These are phyloP conservation scores for Gaertneriomyces semiglobifer DNA, from an alignment of 192 early-diverging fungal genomes.

Conservation along the genomic window DNA sequence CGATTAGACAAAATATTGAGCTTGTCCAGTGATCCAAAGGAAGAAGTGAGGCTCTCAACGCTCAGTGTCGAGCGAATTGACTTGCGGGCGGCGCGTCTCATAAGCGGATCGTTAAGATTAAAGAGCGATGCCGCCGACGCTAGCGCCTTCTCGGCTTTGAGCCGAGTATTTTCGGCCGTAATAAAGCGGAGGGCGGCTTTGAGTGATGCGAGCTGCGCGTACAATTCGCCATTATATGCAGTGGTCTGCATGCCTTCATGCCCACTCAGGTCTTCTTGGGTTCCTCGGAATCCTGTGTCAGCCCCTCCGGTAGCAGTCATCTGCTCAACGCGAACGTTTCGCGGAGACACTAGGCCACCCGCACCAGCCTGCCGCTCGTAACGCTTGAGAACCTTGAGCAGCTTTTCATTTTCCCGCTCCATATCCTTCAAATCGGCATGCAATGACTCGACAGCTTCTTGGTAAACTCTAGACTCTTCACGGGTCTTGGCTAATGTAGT, in stretches of 20 bases:
- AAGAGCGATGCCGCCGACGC: constrained; percentile 30
- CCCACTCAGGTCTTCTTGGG: constrained; percentile 10
- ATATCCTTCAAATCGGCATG: constrained; percentile 67
- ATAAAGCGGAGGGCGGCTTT: constrained; percentile 72
- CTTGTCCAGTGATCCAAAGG: not conserved
- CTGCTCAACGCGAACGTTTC: not conserved
- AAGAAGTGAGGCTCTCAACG: not conserved
- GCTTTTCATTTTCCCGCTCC: constrained; percentile 59
- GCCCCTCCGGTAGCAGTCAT: not conserved
- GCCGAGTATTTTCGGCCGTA: constrained; percentile 75
- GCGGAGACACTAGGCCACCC: constrained; percentile 3
- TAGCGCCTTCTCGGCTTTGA: constrained; percentile 62
- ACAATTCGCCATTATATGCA: constrained; percentile 79
- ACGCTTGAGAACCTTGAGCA: constrained; percentile 26
- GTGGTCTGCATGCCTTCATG: constrained; percentile 48
- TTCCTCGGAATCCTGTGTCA: constrained; percentile 15
- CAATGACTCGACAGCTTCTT: constrained; percentile 66
- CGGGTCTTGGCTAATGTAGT: constrained; percentile 57
- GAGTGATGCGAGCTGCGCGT: constrained; percentile 70
- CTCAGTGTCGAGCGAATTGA: not conserved
- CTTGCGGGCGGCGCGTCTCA: constrained; percentile 18
- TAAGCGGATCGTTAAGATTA: constrained; percentile 38
- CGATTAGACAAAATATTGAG: not conserved
- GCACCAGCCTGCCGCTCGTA: constrained; percentile 10
- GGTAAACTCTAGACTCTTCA: constrained; percentile 65